phyloP scores from a whole-genome alignment of 768 basidiomycete species.

The Amanita rubescens region DNA sequence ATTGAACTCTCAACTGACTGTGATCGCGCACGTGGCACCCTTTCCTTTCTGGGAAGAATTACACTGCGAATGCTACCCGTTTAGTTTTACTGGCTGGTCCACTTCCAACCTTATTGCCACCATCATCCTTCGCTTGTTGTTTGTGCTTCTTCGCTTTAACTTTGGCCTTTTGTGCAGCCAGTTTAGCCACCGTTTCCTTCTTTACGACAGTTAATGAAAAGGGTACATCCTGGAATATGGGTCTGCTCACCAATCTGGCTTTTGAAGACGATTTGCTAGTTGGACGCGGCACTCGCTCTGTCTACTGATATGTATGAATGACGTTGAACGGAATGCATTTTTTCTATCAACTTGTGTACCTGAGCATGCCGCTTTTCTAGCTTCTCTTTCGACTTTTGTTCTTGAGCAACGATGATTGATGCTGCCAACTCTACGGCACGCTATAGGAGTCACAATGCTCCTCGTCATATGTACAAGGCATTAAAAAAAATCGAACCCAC shows the following conservation, averaged over 20 bases:
- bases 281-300: not conserved
- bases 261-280: not conserved
- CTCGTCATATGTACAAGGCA: slow-evolving; percentile 6
- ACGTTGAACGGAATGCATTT: not conserved
- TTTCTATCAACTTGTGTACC: slow-evolving; percentile 19
- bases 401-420: slow-evolving; percentile 37
- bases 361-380: slow-evolving; percentile 32
- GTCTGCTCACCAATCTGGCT: not conserved
- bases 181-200: slow-evolving; percentile 35
- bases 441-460: slow-evolving; percentile 21
- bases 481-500: slow-evolving; percentile 14
- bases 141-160: slow-evolving; percentile 33
- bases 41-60: not conserved
- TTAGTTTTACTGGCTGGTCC: not conserved
- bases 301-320: not conserved
- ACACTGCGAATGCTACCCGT: not conserved
- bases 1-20: too few species aligned
- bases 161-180: slow-evolving; percentile 28
- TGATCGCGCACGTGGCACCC: not conserved
- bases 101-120: not conserved
- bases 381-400: slow-evolving; percentile 34
- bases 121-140: slow-evolving; percentile 16
- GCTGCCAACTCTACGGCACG: slow-evolving; percentile 40
- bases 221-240: not conserved
- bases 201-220: slow-evolving; percentile 11